phyloP scores from a whole-genome alignment of 1,139 yeast genomes.

The Candida sanyaensis region DNA sequence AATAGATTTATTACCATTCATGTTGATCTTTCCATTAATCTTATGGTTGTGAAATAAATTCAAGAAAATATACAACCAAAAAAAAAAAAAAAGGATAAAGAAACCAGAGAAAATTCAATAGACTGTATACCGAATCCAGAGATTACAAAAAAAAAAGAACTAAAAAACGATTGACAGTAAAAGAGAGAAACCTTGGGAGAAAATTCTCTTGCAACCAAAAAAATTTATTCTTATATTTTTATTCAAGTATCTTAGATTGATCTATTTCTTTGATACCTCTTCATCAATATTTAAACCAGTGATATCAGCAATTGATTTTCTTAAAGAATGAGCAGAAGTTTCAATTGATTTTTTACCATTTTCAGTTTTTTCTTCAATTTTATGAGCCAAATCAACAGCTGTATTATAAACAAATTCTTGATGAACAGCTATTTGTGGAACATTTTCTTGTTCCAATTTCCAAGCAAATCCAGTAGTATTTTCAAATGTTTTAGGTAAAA shows the following conservation, averaged over 20 bases:
- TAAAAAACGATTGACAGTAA: not conserved
- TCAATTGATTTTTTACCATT: constrained; percentile 42
- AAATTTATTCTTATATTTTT: not conserved
- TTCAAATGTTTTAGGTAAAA: constrained; percentile 74
- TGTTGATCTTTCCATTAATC: not conserved
- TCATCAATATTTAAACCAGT: constrained; percentile 74
- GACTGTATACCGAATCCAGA: not conserved
- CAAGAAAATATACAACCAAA: not conserved
- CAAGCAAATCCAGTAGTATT: constrained; percentile 66
- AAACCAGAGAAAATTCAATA: no score
- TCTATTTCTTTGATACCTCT: constrained; percentile 51
- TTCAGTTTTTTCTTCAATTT: constrained; percentile 40
- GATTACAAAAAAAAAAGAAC: constrained; percentile 1
- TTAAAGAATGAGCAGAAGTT: constrained; percentile 42
- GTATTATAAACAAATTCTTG: constrained; percentile 53
- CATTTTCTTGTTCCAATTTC: constrained; percentile 61
- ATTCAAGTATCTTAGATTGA: not conserved
- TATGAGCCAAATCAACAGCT: constrained; percentile 47
- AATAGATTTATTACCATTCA: constrained; percentile 2
- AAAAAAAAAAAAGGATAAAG: not conserved
- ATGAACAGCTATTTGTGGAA: constrained; percentile 68
- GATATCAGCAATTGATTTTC: constrained; percentile 52
- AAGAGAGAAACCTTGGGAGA: not conserved
- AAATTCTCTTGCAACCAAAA: not conserved
- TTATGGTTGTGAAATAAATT: constrained; percentile 1